phyloP scores from a whole-genome alignment of 106 monocot species.

The Allium fistulosum region DNA sequence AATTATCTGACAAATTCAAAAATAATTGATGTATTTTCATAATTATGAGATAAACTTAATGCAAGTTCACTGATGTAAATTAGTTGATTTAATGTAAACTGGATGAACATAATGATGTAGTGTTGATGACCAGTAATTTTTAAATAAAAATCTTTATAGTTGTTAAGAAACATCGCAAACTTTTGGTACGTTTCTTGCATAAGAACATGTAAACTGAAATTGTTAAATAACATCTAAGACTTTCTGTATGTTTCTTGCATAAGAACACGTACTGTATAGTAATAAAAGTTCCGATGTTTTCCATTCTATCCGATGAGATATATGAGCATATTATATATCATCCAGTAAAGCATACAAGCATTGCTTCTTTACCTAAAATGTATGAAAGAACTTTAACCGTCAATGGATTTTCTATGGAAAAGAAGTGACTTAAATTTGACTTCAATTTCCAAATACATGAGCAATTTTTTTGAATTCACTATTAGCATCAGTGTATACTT shows the following conservation, averaged over 20 bases:
- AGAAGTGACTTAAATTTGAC: neutral
- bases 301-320: constrained; percentile 88
- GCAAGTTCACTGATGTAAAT: no score
- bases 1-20: no score
- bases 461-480: neutral
- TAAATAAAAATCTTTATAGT: constrained; percentile 81
- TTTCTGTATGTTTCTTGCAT: no score
- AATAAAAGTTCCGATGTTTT: neutral
- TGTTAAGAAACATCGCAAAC: constrained; percentile 77
- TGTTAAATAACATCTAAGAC: no score
- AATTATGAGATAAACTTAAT: no score
- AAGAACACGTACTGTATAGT: no score
- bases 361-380: constrained; percentile 95
- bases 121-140: no score
- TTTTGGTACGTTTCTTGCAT: constrained; percentile 44
- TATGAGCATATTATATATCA: constrained; percentile 96
- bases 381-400: constrained; percentile 96
- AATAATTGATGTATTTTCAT: no score
- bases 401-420: constrained; percentile 97
- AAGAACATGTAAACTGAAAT: no score
- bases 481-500: no score
- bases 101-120: no score
- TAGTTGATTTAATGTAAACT: no score
- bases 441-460: neutral
- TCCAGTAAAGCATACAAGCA: constrained; percentile 87